A percentile compares a stretch with the other conserved stretches of the same genome.
These are phyloP conservation scores for Chloranthus sessilifolius DNA, from an alignment of 164 flowering plant genomes.

Conservation along the genomic window DNA sequence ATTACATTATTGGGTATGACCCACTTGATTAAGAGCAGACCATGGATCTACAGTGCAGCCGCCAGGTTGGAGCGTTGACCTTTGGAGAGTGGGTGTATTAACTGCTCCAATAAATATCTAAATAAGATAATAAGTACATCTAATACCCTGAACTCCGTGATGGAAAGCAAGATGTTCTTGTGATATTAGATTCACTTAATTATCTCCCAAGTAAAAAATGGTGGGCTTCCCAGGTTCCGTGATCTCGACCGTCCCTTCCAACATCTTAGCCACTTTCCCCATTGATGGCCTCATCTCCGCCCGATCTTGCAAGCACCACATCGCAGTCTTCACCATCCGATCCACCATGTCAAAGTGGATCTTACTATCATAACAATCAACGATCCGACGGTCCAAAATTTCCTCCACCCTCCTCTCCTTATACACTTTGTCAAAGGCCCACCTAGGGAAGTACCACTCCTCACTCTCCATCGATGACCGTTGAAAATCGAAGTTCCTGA, in stretches of 20 bases:
- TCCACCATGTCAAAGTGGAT: constrained; percentile 43
- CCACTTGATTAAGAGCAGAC: no score
- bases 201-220: background rate
- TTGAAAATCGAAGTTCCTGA: constrained; percentile 41
- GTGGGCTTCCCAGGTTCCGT: constrained; percentile 1
- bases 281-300: constrained; percentile 7
- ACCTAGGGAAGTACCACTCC: constrained; percentile 67
- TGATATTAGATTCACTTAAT: no score
- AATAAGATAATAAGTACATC: no score
- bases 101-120: no score
- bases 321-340: constrained; percentile 44
- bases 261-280: constrained; percentile 8
- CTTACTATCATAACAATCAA: constrained; percentile 35
- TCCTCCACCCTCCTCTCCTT: constrained; percentile 68
- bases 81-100: no score
- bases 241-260: constrained; percentile 6
- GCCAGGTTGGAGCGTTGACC: no score
- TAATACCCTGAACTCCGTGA: no score
- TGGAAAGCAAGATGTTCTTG: no score
- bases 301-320: constrained; percentile 6
- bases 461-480: constrained; percentile 42
- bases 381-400: constrained; percentile 49
- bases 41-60: no score
- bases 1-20: no score
- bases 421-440: constrained; percentile 74